A percentile compares a stretch with the other conserved stretches of the same genome.
Conservation (phyloP, 75 land plant species). For the Selaginella tamariscina region DNA sequence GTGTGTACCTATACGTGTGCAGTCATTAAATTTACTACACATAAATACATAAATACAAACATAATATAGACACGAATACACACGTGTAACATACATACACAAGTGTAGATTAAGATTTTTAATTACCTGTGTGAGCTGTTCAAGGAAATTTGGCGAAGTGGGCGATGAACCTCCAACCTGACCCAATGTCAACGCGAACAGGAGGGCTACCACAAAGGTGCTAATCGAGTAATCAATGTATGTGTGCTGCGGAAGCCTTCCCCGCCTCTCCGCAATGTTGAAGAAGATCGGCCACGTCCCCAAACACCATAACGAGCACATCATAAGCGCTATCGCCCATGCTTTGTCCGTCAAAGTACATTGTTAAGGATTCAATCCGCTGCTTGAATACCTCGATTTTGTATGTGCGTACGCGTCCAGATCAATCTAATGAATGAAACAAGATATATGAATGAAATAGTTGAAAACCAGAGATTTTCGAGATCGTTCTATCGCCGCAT, state of each 20-base stretch:
- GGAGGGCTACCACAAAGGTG: constrained; percentile 15
- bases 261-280: constrained; percentile 23
- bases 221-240: constrained; percentile 22
- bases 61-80: too few relatives aligned
- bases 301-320: constrained; percentile 20
- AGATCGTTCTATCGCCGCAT: too few relatives aligned
- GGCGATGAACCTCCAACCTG: constrained; percentile 11
- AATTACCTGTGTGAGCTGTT: constrained; percentile 20
- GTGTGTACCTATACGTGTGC: too few relatives aligned
- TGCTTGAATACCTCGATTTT: too few relatives aligned
- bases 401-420: too few relatives aligned
- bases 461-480: too few relatives aligned
- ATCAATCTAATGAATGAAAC: too few relatives aligned
- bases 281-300: constrained; percentile 28
- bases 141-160: constrained; percentile 17
- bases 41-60: too few relatives aligned
- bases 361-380: too few relatives aligned
- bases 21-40: too few relatives aligned
- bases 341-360: constrained; percentile 18
- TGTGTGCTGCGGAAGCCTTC: constrained; percentile 26
- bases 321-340: constrained; percentile 21
- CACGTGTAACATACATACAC: too few relatives aligned
- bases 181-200: constrained; percentile 20
- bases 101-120: not conserved
- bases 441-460: too few relatives aligned